Base-by-base conservation (phyloP, 305 asterid species). In the Plantago coronopus region DNA sequence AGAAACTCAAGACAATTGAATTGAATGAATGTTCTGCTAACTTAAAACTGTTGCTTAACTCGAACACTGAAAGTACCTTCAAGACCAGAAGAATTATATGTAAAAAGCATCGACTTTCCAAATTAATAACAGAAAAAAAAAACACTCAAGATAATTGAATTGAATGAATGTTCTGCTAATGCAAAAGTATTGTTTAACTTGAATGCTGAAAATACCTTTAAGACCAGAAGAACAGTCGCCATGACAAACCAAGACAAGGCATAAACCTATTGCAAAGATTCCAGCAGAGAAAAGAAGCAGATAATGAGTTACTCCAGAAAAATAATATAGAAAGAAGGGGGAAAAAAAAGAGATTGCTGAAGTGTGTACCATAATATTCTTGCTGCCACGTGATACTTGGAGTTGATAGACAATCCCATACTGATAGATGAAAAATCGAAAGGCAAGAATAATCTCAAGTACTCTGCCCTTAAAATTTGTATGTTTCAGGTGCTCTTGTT, bases 211-310 rank as follows among this genome's bases (percentile, higher is more conserved):
- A 31, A 14, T 53, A 53, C 58, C 58, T 53, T 53, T 37, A 53
- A 53, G 40, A 53, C 58, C 3, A 53, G 38, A 53, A 53, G 58
- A 25, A 53, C 58, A 25, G 40, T 53, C 15, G 31, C 37, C 58
- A 53, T 53, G 58, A 53, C 58, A 25, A 53, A 53, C 58, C 58
- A 53, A 15, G 58, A 53, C 58, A 53, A 53, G 40, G 40, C 58
- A 16, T 53, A 53, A 53, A 53, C 58, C 58, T 53, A 53, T 2
- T 22, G 13, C 27, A 11, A 21, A 20, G 57, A 12, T 5, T 23
- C 58, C 58, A 25, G 18, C 42, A 23, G 23, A 14, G 31, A 25
- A 53, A 5, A 16, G 1, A 38, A 50, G 27, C 12, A 53, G 42
- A 53, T 53, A 5, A 53, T 37, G 31, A 25, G 20, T 22, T 17